Conservation (phyloP, 768 basidiomycete species). For the Hypholoma sublateritium region DNA sequence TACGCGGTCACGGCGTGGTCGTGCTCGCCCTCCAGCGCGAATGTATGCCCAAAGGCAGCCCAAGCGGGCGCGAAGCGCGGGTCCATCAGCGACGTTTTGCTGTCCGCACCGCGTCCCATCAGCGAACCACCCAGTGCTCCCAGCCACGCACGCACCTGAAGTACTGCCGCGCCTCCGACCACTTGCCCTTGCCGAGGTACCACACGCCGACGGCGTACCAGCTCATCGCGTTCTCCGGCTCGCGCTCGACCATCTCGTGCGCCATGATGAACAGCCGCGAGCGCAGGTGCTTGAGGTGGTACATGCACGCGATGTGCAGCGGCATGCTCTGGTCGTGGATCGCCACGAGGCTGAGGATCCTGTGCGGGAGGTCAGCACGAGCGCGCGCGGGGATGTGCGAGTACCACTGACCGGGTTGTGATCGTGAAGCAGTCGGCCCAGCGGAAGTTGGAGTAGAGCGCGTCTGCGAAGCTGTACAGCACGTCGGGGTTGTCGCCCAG, state of each 20-base stretch:
- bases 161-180: conserved; percentile 89
- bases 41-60: conserved; percentile 97
- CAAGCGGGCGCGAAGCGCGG: conserved; percentile 95
- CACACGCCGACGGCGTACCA: conserved; percentile 99
- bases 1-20: conserved; percentile 98
- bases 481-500: conserved; percentile 93
- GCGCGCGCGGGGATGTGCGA: not conserved
- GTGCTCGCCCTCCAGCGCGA: conserved; percentile 96
- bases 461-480: conserved; percentile 86
- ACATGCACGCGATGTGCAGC: conserved; percentile 96
- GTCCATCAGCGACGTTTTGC: conserved; percentile 97
- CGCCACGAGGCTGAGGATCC: conserved; percentile 82
- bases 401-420: conserved; percentile 62
- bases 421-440: conserved; percentile 95
- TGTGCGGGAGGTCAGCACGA: conserved; percentile 26
- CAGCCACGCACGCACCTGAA: conserved; percentile 63
- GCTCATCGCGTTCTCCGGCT: conserved; percentile 89
- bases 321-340: conserved; percentile 91
- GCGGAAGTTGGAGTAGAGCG: conserved; percentile 81
- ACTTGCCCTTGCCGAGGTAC: conserved; percentile 87
- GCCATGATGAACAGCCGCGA: conserved; percentile 95
- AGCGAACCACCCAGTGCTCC: not conserved
- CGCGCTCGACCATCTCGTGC: conserved; percentile 92
- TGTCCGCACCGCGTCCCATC: conserved; percentile 28
- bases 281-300: conserved; percentile 88